Base-by-base conservation (phyloP, 495 filamentous ascomycete genomes). In the Aspergillus avenaceus region DNA sequence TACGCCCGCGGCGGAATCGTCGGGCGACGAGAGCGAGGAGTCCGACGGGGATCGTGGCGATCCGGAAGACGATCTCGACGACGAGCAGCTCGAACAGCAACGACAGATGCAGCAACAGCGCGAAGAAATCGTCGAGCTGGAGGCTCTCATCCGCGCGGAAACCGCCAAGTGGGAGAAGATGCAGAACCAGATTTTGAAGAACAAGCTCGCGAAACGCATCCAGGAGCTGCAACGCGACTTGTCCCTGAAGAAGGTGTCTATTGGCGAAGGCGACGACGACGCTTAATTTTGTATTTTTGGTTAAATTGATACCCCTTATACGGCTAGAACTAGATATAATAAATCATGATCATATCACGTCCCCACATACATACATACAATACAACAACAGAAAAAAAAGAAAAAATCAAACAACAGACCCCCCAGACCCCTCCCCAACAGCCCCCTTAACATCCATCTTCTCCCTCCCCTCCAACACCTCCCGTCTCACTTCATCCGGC, bases 21-120 rank as follows among this genome's bases (percentile, higher is more conserved):
- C 73, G 0, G 74, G 68, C 2, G 72, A 73, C 34, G 73, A 77
- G 21, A 74, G 63, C 38, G 78, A 75, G 14, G 71, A 64, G 18
- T 84, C 83, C 0, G 82, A 82, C 43, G 85, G 79, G 21, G 83
- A 80, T 5, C 77, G 80, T 4, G 78, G 80, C 14, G 83, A 50
- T 3, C 75, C 82, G 9, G 82, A 83, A 18, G 82, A 84, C 11
- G 82, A 84, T 25, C 67, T 81, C 26, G 82, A 84, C 31, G 81
- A 82, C 2, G 73, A 77, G 19, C 66, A 67, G 25, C 54, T 78
- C 51, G 76, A 72, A 61, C 66, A 63, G 55, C 66, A 74, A 26
- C 71, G 67, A 24, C 73, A 78, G 47, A 58, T 73, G 19, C 74
- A 78, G 51, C 67, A 77, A 47, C 72, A 74, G 48, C 69, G 70